Conservation (phyloP, 768 basidiomycete species). For the Mycena amicta region DNA sequence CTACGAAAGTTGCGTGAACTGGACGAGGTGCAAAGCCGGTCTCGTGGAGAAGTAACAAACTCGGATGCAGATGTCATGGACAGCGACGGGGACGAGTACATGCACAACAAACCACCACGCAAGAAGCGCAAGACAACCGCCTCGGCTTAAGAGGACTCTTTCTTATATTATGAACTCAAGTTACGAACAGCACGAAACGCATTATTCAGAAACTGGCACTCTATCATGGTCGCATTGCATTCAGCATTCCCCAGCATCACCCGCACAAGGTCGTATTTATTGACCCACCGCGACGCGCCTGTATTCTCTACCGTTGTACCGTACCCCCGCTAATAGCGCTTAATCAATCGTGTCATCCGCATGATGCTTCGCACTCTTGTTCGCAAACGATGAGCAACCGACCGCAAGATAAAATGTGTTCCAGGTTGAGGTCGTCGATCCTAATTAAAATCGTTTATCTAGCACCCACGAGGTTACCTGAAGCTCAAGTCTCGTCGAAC, state of each 20-base stretch:
- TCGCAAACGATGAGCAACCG: too few relatives aligned
- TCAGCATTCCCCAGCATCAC: background rate
- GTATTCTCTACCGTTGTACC: background rate
- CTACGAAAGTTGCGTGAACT: constrained; percentile 64
- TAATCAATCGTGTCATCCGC: too few relatives aligned
- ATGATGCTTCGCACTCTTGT: too few relatives aligned
- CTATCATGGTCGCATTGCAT: background rate
- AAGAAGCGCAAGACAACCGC: constrained; percentile 29
- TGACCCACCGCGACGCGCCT: background rate
- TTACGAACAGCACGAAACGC: background rate
- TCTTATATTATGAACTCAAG: background rate
- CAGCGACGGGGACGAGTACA: constrained; percentile 57
- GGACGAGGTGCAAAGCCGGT: constrained; percentile 52
- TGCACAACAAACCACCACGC: constrained; percentile 43
- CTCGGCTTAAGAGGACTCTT: background rate
- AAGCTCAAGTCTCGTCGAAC: too few relatives aligned
- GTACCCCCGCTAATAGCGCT: too few relatives aligned
- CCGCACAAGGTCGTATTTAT: background rate
- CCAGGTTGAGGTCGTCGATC: too few relatives aligned
- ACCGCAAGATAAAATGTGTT: too few relatives aligned
- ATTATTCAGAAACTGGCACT: background rate
- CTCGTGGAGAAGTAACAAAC: constrained; percentile 29
- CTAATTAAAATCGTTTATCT: too few relatives aligned
- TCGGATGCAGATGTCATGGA: constrained; percentile 34
- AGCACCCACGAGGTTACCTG: too few relatives aligned